phyloP scores from a whole-genome alignment of 1,139 yeast genomes.

The Starmera stellimalicola region DNA sequence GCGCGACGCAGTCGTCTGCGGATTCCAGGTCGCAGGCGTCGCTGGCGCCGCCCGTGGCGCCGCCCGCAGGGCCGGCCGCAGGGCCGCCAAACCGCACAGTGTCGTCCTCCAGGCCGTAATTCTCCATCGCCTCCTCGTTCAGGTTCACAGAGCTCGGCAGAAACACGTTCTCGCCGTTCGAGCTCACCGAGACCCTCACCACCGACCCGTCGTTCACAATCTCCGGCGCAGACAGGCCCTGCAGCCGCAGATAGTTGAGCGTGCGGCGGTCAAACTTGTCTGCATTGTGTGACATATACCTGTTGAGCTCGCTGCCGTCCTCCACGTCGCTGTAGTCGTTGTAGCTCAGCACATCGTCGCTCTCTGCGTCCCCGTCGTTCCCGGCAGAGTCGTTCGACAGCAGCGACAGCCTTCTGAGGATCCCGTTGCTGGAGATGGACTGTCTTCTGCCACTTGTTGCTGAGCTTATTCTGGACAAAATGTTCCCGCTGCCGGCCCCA shows the following conservation, averaged over 20 bases:
- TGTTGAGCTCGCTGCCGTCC: slow-evolving; percentile 4
- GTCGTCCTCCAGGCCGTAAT: slow-evolving; percentile 5
- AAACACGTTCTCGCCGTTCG: slow-evolving; percentile 14
- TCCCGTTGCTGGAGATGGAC: background rate
- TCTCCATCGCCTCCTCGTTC: slow-evolving; percentile 12
- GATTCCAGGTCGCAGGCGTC: background rate
- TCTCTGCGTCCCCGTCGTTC: too few relatives aligned
- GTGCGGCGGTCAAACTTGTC: slow-evolving; percentile 13
- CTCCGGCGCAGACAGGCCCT: slow-evolving; percentile 14
- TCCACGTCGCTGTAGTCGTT: background rate
- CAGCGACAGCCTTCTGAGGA: background rate
- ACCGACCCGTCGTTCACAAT: slow-evolving; percentile 8
- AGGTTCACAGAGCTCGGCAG: slow-evolving; percentile 10
- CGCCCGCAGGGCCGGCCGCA: background rate
- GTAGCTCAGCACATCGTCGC: background rate
- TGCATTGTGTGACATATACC: slow-evolving; percentile 12
- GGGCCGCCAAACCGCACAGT: background rate
- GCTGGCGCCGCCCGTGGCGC: background rate
- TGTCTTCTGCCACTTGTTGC: slow-evolving; percentile 6
- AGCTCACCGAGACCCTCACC: slow-evolving; percentile 10
- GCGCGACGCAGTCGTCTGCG: slow-evolving; percentile 11
- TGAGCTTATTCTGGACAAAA: background rate
- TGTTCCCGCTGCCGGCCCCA: background rate
- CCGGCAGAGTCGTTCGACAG: background rate
- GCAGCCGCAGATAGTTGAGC: slow-evolving; percentile 10